A percentile compares a stretch with the other conserved stretches of the same genome.
phyloP scores from a whole-genome alignment of 1,284 basidiomycete species.

The Meira miltonrushii region DNA sequence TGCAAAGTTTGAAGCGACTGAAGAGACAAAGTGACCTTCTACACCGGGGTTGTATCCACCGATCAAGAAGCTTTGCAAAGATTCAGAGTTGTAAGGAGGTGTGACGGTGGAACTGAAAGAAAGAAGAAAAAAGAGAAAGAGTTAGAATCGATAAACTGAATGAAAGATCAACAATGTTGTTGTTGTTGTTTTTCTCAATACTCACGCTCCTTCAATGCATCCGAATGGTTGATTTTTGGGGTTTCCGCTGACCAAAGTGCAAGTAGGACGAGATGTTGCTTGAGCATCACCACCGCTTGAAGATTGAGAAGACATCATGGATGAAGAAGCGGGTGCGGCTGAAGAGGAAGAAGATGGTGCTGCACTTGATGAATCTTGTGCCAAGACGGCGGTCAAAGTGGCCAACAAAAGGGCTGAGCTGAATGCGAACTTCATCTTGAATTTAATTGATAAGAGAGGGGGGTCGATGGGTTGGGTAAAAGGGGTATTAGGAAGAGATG shows the following conservation, averaged over 20 bases:
- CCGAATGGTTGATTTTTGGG: constrained; percentile 3
- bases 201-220: constrained; percentile 9
- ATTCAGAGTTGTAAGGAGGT: background rate
- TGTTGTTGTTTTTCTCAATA: background rate
- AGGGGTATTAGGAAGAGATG: too few species aligned
- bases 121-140: constrained; percentile 5
- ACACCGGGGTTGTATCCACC: constrained; percentile 31
- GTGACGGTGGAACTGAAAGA: background rate
- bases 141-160: background rate
- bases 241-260: constrained; percentile 10
- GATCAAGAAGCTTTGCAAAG: constrained; percentile 9
- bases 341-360: background rate
- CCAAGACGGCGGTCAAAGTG: constrained; percentile 1
- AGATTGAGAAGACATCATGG: background rate
- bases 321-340: background rate
- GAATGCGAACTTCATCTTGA: constrained; percentile 16
- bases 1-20: constrained; percentile 41
- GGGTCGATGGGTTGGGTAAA: background rate
- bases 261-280: constrained; percentile 4
- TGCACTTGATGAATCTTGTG: constrained; percentile 5
- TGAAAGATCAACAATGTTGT: background rate
- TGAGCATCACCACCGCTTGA: constrained; percentile 2
- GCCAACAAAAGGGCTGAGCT: constrained; percentile 8
- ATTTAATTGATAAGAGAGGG: background rate
- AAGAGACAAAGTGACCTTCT: constrained; percentile 24